Conservation (phyloP, 768 basidiomycete genomes). For the Xerocomellus amylosporus region DNA sequence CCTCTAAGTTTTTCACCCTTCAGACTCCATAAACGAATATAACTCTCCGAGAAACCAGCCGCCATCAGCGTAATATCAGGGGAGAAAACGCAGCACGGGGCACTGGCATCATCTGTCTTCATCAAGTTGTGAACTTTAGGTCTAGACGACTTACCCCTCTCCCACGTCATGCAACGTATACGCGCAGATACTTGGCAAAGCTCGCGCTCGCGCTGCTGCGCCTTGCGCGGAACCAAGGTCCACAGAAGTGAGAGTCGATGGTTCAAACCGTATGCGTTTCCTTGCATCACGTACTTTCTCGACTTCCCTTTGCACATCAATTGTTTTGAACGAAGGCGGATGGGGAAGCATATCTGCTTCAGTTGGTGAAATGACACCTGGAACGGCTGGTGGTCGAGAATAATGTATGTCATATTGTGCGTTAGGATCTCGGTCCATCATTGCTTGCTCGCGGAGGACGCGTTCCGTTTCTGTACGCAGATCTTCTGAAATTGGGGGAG, state of each 20-base stretch:
- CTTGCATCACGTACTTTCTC: slow-evolving; percentile 84
- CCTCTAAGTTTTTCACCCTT: slow-evolving; percentile 88
- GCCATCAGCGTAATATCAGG: slow-evolving; percentile 90
- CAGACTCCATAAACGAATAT: slow-evolving; percentile 90
- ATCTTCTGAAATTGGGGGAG: slow-evolving; percentile 73
- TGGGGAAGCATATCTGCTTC: slow-evolving; percentile 75
- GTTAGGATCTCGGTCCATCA: slow-evolving; percentile 66
- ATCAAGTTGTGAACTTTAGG: slow-evolving; percentile 3
- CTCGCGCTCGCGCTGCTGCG: slow-evolving; percentile 50
- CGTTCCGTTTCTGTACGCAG: slow-evolving; percentile 80
- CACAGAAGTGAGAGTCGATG: slow-evolving; percentile 54
- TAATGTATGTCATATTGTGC: slow-evolving; percentile 65
- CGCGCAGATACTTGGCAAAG: slow-evolving; percentile 89
- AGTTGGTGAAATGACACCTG: slow-evolving; percentile 61
- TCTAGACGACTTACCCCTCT: slow-evolving; percentile 69
- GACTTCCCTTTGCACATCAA: slow-evolving; percentile 90
- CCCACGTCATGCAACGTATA: slow-evolving; percentile 93
- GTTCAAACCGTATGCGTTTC: slow-evolving; percentile 90
- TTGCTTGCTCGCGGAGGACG: slow-evolving; percentile 74
- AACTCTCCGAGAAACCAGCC: slow-evolving; percentile 93
- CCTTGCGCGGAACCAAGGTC: slow-evolving; percentile 62
- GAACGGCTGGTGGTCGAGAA: slow-evolving; percentile 45
- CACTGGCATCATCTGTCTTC: slow-evolving; percentile 41
- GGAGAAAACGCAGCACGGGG: slow-evolving; percentile 86
- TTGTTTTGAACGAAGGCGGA: slow-evolving; percentile 76